These are phyloP conservation scores for Penicillium tannophilum DNA, from an alignment of 495 filamentous ascomycete species.

Conservation along the genomic window DNA sequence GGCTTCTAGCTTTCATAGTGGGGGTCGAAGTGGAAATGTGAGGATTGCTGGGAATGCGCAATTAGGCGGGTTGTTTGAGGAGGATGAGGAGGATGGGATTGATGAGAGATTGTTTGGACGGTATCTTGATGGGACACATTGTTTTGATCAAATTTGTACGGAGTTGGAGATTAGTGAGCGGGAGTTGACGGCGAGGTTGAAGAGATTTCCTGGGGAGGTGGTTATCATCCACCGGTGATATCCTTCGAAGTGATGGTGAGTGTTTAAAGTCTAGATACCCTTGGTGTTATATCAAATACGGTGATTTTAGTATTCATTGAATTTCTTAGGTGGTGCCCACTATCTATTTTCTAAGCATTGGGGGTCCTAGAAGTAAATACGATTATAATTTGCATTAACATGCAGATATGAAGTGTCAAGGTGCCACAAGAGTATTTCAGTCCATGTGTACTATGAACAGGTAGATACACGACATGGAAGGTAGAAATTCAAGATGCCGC, in stretches of 20 bases:
- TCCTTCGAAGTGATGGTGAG: neutral
- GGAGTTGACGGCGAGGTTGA: conserved; percentile 53
- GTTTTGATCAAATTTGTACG: conserved; percentile 88
- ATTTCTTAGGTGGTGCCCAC: too few relatives aligned
- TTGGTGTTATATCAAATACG: neutral
- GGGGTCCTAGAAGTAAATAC: neutral
- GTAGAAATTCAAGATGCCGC: neutral
- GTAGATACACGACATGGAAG: neutral
- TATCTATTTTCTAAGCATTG: neutral
- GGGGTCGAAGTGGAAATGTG: conserved; percentile 26
- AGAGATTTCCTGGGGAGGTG: conserved; percentile 52
- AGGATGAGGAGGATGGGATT: conserved; percentile 40
- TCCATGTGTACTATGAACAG: neutral
- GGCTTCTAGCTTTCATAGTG: conserved; percentile 35
- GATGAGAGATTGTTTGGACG: conserved; percentile 54
- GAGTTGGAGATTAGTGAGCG: conserved; percentile 64
- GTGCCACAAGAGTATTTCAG: neutral
- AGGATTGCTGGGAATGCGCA: conserved; percentile 16
- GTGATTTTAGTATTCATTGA: neutral
- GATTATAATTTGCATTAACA: neutral
- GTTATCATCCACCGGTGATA: conserved; percentile 59
- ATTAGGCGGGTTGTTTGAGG: conserved; percentile 27
- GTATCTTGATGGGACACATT: conserved; percentile 80
- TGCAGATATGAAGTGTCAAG: neutral
- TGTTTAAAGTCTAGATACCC: conserved; percentile 23